These are phyloP conservation scores for Psophocarpus tetragonolobus DNA, from an alignment of 306 rosid genomes.

Conservation along the genomic window DNA sequence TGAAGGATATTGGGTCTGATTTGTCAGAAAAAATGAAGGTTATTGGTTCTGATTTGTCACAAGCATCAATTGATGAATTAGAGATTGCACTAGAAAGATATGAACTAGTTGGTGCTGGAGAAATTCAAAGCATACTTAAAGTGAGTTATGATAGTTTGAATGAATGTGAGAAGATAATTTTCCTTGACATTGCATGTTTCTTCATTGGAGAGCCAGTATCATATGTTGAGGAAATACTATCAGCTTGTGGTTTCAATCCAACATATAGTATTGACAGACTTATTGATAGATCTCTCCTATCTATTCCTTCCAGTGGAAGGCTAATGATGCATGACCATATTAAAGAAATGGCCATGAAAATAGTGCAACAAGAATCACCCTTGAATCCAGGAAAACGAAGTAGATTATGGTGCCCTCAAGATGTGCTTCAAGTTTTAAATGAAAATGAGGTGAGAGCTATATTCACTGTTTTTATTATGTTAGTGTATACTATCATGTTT, in stretches of 20 bases:
- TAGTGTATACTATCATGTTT: neutral
- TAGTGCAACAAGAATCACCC: constrained; percentile 29
- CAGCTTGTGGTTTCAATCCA: constrained; percentile 24
- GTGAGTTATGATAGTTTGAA: constrained; percentile 20
- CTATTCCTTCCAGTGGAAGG: neutral
- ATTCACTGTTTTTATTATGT: neutral
- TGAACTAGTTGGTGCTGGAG: constrained; percentile 1
- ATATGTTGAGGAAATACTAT: constrained; percentile 15
- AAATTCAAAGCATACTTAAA: neutral
- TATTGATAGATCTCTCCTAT: constrained; percentile 7
- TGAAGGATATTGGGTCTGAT: constrained; percentile 13
- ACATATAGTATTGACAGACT: neutral
- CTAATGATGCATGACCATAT: constrained; percentile 21
- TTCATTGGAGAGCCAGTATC: neutral
- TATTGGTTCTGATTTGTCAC: neutral
- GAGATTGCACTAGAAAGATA: neutral
- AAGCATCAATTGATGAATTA: neutral
- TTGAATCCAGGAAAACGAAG: constrained; percentile 11
- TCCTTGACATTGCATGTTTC: constrained; percentile 24
- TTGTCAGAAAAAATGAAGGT: constrained; percentile 1
- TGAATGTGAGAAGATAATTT: neutral
- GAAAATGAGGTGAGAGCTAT: constrained; percentile 4
- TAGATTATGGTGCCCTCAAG: neutral
- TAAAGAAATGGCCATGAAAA: constrained; percentile 18
- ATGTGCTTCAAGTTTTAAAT: constrained; percentile 1